Conservation (phyloP, 129 eudicot genomes). For the Artemisia argyi region DNA sequence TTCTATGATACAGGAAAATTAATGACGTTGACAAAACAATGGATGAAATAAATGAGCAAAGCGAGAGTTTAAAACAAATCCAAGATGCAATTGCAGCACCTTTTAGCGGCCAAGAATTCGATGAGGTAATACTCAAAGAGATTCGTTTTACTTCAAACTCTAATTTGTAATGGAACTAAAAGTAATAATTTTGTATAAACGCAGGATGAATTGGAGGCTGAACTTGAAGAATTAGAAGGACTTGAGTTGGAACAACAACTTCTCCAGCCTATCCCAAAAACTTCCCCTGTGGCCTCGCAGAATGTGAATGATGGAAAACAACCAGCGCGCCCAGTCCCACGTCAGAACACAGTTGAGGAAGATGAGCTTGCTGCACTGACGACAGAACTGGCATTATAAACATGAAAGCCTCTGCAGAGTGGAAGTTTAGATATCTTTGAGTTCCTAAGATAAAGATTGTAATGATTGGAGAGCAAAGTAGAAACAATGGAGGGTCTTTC, state of each 20-base stretch:
- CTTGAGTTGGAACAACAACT: slow-evolving; percentile 33
- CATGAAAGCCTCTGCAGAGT: not conserved
- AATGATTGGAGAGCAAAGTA: not conserved
- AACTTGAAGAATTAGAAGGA: slow-evolving; percentile 38
- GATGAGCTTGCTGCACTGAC: slow-evolving; percentile 56
- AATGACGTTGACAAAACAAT: slow-evolving; percentile 51
- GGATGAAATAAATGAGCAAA: slow-evolving; percentile 56
- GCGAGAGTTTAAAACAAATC: slow-evolving; percentile 49
- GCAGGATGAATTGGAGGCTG: slow-evolving; percentile 43
- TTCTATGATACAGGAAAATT: slow-evolving; percentile 37
- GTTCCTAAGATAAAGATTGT: not conserved
- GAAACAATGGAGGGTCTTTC: not conserved
- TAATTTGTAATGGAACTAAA: not conserved
- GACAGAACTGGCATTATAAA: slow-evolving; percentile 52
- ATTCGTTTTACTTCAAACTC: slow-evolving; percentile 5
- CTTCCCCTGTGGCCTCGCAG: not conserved
- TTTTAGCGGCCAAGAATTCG: slow-evolving; percentile 51
- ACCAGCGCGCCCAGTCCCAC: slow-evolving; percentile 36
- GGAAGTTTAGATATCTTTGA: not conserved
- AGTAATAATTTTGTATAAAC: slow-evolving; percentile 4
- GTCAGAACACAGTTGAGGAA: slow-evolving; percentile 43
- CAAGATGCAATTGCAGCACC: slow-evolving; percentile 62
- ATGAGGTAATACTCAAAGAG: slow-evolving; percentile 34
- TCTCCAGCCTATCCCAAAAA: slow-evolving; percentile 30
- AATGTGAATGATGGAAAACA: slow-evolving; percentile 22